Percentiles rank a stretch among this genome's conserved stretches.
Evolutionary conservation across 1,284 basidiomycete genomes (phyloP).

Genomic region (Fistulinella cinereoalba): DNA sequence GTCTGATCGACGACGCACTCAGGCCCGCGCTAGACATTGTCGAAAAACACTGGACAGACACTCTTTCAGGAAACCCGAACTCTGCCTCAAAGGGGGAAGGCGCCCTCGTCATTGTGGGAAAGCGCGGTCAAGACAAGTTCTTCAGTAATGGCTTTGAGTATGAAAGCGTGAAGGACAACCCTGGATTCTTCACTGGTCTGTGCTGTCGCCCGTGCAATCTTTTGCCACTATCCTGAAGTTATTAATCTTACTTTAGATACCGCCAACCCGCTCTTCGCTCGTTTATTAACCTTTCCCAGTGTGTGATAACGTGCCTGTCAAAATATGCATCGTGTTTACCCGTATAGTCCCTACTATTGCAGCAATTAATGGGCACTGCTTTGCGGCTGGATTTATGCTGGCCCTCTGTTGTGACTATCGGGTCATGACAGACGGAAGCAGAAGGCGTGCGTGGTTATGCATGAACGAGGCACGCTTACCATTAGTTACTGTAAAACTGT

Average conservation of each 20-base stretch:
- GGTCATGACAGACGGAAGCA: conserved; percentile 80
- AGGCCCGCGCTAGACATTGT: conserved; percentile 75
- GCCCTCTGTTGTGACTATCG: conserved; percentile 86
- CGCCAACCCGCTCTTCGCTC: conserved; percentile 52
- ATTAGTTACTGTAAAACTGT: not conserved
- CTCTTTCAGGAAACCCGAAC: conserved; percentile 30
- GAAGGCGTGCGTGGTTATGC: conserved; percentile 78
- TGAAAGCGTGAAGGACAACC: conserved; percentile 56
- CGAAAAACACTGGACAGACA: conserved; percentile 73
- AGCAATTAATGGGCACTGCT: conserved; percentile 90
- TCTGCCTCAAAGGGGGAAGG: conserved; percentile 43
- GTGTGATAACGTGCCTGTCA: conserved; percentile 23
- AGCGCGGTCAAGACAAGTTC: conserved; percentile 77
- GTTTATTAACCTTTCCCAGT: conserved; percentile 71
- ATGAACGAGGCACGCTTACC: conserved; percentile 80
- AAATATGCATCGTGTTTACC: not conserved
- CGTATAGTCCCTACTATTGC: conserved; percentile 75
- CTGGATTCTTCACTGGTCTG: conserved; percentile 74
- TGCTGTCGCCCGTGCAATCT: too few relatives aligned
- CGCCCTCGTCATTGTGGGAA: conserved; percentile 76
- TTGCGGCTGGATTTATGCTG: conserved; percentile 83
- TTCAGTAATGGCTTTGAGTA: conserved; percentile 71
- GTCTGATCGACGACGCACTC: conserved; percentile 59
- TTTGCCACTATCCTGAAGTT: too few relatives aligned
- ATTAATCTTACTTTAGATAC: conserved; percentile 42